Base-by-base conservation (phyloP, 768 basidiomycete genomes). In the Gymnopilus dilepis region DNA sequence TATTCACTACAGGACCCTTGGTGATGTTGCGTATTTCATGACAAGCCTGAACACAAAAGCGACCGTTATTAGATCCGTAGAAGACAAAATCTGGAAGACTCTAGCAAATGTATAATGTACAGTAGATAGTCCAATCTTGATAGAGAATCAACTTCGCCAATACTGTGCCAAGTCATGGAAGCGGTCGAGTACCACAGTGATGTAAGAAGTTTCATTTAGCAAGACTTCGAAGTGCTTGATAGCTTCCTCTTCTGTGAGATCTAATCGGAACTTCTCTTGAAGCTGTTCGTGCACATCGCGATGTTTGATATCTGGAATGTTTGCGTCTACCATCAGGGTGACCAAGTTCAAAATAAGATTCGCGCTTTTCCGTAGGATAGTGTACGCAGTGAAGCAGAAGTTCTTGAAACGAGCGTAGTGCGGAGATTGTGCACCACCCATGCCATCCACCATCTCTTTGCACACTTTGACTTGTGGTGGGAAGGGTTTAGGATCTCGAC, bases 361-460 rank as follows among this genome's bases (percentile, higher is more conserved):
- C 41, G 97, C 94, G 71, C 92, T 95, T 82, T 99, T 98, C 66
- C 97, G 88, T 58, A 99, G 84, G 70, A 94, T 95, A 56, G 91
- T 92, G 77, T 99, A 99, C 1, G 95, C 97, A n/a, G 97, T 99
- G 75, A 96, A 97, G 73, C 94, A 97, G 65, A 95, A 91, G 67
- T 87, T 91, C 76, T 98, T 95, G 87, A 99, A 99, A 30, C 96
- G 90, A 24, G 89, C 86, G 74, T 98, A 98, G 73, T 99, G 97
- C n/a, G 91, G 85, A 6, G 95, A 97, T 69, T 92, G 87, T 1
- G 93, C 89, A 11, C 97, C 97, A n/a, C 97, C 97, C 95, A 99
- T 97, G 11, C 93, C 97, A 72, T 99, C 97, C 0, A 99, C 94
- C 97, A 99, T 99, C 72, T 99, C 97, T 70, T 97, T 96, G 77